Evolutionary conservation across 2,329 filamentous ascomycete genomes (phyloP).

Genomic region (Arthrobotrys sinensis): DNA sequence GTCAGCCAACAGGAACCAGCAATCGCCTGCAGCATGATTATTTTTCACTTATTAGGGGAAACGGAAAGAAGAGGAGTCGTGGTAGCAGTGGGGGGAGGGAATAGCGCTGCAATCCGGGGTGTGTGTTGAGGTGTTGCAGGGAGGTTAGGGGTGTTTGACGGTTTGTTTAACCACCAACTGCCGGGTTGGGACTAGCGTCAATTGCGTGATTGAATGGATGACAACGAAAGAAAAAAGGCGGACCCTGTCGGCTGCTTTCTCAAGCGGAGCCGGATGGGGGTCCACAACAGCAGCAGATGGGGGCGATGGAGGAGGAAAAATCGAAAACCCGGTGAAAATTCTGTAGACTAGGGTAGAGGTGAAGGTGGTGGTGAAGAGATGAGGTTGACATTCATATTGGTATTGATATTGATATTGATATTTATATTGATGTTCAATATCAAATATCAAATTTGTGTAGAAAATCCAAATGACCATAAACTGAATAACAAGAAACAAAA

Average conservation of each 20-base stretch:
- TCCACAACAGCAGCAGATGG: slow-evolving; percentile 3
- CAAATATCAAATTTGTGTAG: slow-evolving; percentile 13
- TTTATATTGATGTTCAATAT: slow-evolving; percentile 4
- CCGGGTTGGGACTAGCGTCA: slow-evolving; percentile 27
- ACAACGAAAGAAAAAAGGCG: slow-evolving; percentile 18
- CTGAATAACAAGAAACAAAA: not conserved
- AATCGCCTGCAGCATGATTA: slow-evolving; percentile 40
- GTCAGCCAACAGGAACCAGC: slow-evolving; percentile 53
- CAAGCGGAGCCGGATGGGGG: slow-evolving; percentile 29
- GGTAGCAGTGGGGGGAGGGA: slow-evolving; percentile 29
- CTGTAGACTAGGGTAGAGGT: not conserved
- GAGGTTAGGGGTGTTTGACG: slow-evolving; percentile 39
- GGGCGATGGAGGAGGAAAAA: slow-evolving; percentile 15
- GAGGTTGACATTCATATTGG: not conserved
- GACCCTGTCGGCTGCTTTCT: slow-evolving; percentile 23
- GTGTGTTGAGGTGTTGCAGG: slow-evolving; percentile 44
- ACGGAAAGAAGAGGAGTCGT: slow-evolving; percentile 30
- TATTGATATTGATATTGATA: not conserved
- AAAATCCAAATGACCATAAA: not conserved
- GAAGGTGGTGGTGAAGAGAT: not conserved
- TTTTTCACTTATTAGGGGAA: slow-evolving; percentile 36
- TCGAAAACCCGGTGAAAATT: slow-evolving; percentile 6
- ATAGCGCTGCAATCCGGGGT: slow-evolving; percentile 19
- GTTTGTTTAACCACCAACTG: slow-evolving; percentile 27
- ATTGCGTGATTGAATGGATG: slow-evolving; percentile 55